A percentile compares a stretch with the other conserved stretches of the same genome.
Conservation (phyloP, 1,139 yeast species). For the Kodamaea arcana region DNA sequence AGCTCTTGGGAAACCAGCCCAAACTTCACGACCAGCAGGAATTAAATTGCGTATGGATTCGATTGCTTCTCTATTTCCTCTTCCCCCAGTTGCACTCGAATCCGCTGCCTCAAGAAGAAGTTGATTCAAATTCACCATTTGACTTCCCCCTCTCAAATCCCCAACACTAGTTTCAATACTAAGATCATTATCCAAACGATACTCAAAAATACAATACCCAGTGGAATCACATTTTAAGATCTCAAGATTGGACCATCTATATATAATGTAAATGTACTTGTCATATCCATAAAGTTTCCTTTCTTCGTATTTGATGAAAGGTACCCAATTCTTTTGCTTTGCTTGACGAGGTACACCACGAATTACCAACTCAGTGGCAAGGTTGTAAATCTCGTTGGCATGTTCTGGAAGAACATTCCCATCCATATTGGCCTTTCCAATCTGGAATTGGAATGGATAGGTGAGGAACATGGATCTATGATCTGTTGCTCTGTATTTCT, state of each 20-base stretch:
- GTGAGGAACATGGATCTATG: conserved; percentile 32
- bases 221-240: conserved; percentile 24
- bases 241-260: conserved; percentile 36
- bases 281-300: conserved; percentile 24
- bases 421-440: conserved; percentile 29
- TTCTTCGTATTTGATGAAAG: conserved; percentile 26
- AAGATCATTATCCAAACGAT: conserved; percentile 17
- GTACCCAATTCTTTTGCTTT: conserved; percentile 45
- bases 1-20: conserved; percentile 26
- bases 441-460: conserved; percentile 39
- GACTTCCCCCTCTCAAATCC: conserved; percentile 26
- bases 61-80: not conserved
- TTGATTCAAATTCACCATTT: conserved; percentile 17
- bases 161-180: conserved; percentile 15
- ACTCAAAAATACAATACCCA: conserved; percentile 26
- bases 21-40: conserved; percentile 20
- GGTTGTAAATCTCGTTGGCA: conserved; percentile 19
- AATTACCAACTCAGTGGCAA: conserved; percentile 25
- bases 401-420: conserved; percentile 13
- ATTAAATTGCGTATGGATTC: conserved; percentile 6
- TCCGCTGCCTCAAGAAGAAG: conserved; percentile 4
- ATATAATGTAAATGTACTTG: conserved; percentile 27
- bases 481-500: conserved; percentile 6
- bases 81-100: not conserved
- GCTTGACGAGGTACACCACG: conserved; percentile 19